Evolutionary conservation across 805 yeast genomes (phyloP), one percentile per base, ranked within the genome.

Genomic region (Pichia scutulata): DNA sequence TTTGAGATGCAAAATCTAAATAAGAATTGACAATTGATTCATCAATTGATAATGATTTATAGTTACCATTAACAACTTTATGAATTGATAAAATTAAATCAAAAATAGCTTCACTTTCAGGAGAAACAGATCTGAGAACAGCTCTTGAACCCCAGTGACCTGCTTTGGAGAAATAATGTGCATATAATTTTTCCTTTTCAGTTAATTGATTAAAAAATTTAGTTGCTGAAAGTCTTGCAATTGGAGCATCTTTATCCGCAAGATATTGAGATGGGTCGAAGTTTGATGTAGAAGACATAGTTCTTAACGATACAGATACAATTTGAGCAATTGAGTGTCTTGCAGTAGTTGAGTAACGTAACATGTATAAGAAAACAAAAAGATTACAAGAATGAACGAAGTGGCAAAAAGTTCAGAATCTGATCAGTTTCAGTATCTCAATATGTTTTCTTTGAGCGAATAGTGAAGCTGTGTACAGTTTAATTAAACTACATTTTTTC

Each of bases 61-160:
- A 75, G 47, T 83, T 79, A 7, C 77, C 77, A 2, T 70, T 70
- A 49, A 78, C 65, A 1, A 67, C 63, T n/a, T 60, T 57, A 64
- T 88, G 89, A 50, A 88, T 67, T 1, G 65, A 61, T 54, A 89
- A 65, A 47, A 89, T 76, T 59, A 88, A 70, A 57, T 89, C 90
- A 61, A 73, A 87, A 52, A 88, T 84, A 22, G 67, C 63, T 65
- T 89, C 96, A 52, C 89, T 78, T 60, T 89, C 95, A 22, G 85
- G 84, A 12, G 90, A 82, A 7, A 89, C 95, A 40, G 89, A 88
- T 60, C 95, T 75, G 52, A 87, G 70, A 2, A 86, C 87, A 7
- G 82, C 86, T 55, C 93, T 73, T 12, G 93, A 76, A 39, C 97
- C 97, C 68, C 80, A 80, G 64, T 86, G 95, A 42, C 89, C 80